Base-by-base conservation (phyloP, 2,329 filamentous ascomycete species). In the Clonostachys solani region DNA sequence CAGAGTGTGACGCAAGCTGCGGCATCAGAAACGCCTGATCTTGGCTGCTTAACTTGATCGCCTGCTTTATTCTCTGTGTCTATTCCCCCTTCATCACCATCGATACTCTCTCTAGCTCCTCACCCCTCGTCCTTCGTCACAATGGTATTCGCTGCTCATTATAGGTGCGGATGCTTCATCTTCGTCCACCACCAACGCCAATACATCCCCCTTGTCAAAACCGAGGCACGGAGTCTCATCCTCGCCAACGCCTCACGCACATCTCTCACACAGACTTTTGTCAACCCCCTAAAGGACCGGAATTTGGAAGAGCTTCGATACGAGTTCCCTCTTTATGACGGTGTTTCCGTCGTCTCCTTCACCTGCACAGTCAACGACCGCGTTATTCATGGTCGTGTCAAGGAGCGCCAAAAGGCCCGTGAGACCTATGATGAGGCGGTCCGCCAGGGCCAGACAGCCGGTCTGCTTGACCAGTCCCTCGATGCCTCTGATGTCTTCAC, bases 301-400 rank as follows among this genome's bases (percentile, higher is more conserved):
- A 6, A 51, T 2, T 52, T 66, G 13, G 52, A 63, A 10, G 64
- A 88, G 57, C 74, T 82, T 15, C 70, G 72, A 13, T 91, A 91
- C 59, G 75, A 75, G 0, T 90, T 91, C 51, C 87, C 87, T 0
- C 71, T 91, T 0, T 87, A 85, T 52, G 84, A 89, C 57, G 86
- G 86, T 10, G 82, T 87, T 15, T 84, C 80, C 7, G 81, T 91
- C 1, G 83, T 85, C 8, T 74, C 70, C 5, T 91, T 90, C 52
- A 77, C 71, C 5, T 89, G 84, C 63, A 77, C 70, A 13, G 72
- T 90, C 42, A 83, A 77, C 34, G 65, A 73, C 33, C 78, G 80
- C 17, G 69, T 79, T 15, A 79, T 88, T 53, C 70, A 71, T 4
- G 86, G 87, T 13, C 62, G 84, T 12, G 85, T 90, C 40, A 83